Base-by-base conservation (phyloP, 208 protist genomes). In the Trypanosoma cruzi region DNA sequence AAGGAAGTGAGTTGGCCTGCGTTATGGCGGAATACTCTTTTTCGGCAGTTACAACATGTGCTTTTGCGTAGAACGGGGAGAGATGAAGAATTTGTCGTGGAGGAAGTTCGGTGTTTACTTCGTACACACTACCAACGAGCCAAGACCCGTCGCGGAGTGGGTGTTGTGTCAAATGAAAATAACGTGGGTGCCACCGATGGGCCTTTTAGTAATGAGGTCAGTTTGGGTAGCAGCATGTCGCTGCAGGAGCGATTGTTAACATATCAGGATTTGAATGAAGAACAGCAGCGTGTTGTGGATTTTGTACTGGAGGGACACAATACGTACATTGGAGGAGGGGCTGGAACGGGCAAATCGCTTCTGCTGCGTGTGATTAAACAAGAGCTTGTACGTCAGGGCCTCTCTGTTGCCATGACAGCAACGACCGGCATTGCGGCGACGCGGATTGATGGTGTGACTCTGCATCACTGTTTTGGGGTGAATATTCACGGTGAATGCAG, bases 391-490 rank as follows among this genome's bases (percentile, higher is more conserved):
- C 64, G 63, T 29, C 79, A 89, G 42, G 84, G 85, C 10, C 75
- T 96, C 34, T 53, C 68, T 6, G 93, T 97, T 20, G 89, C 90
- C 10, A 70, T 92, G 66, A 96, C 89, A 4, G 91, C 85, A n/a
- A 93, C 90, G 29, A 96, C 90, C 2, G 90, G 90, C 44, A 82
- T 96, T 66, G 89, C 93, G 10, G 84, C 82, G 24, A 77, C 69
- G 28, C 91, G 91, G 49, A 79, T 97, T 52, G 81, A 85, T 49
- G 93, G 93, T 55, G 79, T 66, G 56, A 97, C 93, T 37, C 82
- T 97, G 56, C 93, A 97, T 68, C 92, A 95, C 71, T 84, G 79
- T 55, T 90, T 97, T 59, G 89, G 92, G 46, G 86, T 95, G 77
- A 96, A 81, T 64, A n/a, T 89, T 0, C 66, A 82, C 48, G 88